Evolutionary conservation across 257 asterid genomes (phyloP).

Genomic region (Nicotiana paniculata): DNA sequence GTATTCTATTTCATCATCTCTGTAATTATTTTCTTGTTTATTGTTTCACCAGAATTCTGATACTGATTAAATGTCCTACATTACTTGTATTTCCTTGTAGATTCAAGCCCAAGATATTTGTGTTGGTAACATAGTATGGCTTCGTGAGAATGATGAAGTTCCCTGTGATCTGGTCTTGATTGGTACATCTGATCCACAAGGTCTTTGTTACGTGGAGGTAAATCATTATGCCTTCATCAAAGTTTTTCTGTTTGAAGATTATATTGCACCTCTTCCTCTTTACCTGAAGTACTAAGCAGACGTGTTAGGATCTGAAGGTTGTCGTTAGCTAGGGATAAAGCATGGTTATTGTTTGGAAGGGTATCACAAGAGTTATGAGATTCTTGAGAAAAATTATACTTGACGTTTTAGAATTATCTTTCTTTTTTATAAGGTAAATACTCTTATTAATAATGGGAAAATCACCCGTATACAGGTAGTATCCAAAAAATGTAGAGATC

Average conservation of each 20-base stretch:
- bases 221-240: constrained; percentile 14
- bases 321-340: constrained; percentile 4
- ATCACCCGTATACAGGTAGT: background rate
- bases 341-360: constrained; percentile 1
- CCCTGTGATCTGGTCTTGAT: constrained; percentile 96
- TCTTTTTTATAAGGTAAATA: background rate
- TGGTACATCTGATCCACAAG: constrained; percentile 92
- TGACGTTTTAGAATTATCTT: background rate
- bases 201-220: constrained; percentile 93
- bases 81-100: constrained; percentile 31
- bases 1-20: background rate
- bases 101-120: constrained; percentile 85
- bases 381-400: background rate
- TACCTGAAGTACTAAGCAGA: background rate
- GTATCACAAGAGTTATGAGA: background rate
- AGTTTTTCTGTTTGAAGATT: background rate
- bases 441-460: background rate
- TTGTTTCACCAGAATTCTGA: background rate
- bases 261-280: background rate
- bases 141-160: constrained; percentile 98
- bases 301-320: constrained; percentile 9
- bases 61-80: background rate
- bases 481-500: background rate
- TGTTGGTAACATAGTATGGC: constrained; percentile 93
- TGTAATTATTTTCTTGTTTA: background rate